Base-by-base conservation (phyloP, 208 protist species). In the Trypanosoma caninum region DNA sequence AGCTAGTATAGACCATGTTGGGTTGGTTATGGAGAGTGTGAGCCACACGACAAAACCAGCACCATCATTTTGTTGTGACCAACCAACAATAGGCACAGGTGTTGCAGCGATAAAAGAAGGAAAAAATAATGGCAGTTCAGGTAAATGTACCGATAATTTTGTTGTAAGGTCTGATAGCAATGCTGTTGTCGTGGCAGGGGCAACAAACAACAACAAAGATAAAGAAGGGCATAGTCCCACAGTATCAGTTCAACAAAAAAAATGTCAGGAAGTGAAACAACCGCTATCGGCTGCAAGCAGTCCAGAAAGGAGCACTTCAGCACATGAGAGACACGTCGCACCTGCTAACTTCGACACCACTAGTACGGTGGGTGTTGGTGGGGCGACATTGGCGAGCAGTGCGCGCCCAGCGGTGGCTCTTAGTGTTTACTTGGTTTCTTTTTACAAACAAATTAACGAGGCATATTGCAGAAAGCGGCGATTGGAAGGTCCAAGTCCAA, bases 361-460 rank as follows among this genome's bases (percentile, higher is more conserved):
- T 51, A 54, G n/a, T 20, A 30, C 63, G n/a, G 46, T 6, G 33
- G 30, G 33, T 22, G 41, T 18, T 40, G 33, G 50, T n/a, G n/a
- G n/a, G 50, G 7, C 45, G 50, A 37, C 35, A 16, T 1, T 16
- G 4, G 35, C 37, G 31, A 42, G 40, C 7, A 74, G 66, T 37
- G 20, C 41, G 0, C 77, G 78, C 13, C 78, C 84, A 25, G 68
- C 65, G 5, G 41, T 74, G 0, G 74, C 72, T 23, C 78, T 94
- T 56, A 84, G 66, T 64, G 66, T 76, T 10, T 28, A 86, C 34
- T 60, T 94, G 20, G 42, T 92, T 14, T 38, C 53, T 11, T 41
- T 87, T 22, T 91, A 93, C 60, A 91, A 93, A 59, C 50, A 59
- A 25, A 80, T 94, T 18, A 93, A 94, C 59, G 78, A 81, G 13